Percentiles rank a stretch among this genome's conserved stretches.
Evolutionary conservation across 2,329 filamentous ascomycete genomes (phyloP).

Genomic region (Trichoderma harzianum): DNA sequence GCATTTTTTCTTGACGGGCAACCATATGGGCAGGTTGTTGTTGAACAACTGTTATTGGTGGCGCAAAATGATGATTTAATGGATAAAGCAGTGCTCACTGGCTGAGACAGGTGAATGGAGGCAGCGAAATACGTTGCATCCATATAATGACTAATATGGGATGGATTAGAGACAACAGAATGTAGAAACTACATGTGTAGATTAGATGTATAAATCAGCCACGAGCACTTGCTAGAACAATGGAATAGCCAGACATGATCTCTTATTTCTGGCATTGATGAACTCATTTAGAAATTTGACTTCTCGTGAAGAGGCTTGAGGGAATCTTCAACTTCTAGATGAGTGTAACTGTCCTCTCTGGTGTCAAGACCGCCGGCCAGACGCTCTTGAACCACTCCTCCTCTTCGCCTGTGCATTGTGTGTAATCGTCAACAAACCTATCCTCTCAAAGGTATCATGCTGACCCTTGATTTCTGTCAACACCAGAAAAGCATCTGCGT

Average conservation of each 20-base stretch:
- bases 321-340: background rate
- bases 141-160: background rate
- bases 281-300: background rate
- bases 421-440: background rate
- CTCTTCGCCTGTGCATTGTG: background rate
- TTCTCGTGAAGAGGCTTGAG: background rate
- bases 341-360: background rate
- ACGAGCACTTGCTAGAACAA: background rate
- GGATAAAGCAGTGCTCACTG: background rate
- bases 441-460: background rate
- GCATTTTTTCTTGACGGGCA: background rate
- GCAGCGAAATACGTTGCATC: background rate
- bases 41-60: background rate
- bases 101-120: background rate
- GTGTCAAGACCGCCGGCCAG: background rate
- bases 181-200: background rate
- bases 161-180: background rate
- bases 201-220: background rate
- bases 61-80: background rate
- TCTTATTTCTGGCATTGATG: background rate
- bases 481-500: background rate
- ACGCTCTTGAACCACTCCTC: background rate
- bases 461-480: background rate
- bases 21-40: background rate
- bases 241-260: background rate